Base-by-base conservation (phyloP, 2,329 filamentous ascomycete genomes). In the Talaromyces sp. region DNA sequence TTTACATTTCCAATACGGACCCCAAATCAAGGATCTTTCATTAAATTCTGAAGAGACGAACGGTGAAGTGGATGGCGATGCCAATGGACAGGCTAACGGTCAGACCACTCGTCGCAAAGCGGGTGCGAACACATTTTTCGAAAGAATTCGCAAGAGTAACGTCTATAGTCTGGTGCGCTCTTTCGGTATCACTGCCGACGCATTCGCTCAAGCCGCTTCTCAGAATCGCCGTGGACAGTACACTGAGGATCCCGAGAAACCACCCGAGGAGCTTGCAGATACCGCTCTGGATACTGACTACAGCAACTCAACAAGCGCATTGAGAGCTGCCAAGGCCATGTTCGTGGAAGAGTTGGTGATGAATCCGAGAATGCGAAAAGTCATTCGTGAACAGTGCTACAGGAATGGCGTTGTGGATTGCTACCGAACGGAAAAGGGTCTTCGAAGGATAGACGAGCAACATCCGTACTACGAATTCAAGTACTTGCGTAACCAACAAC, bases 381-480 rank as follows among this genome's bases (percentile, higher is more conserved):
- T 92, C 69, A 89, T 98, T 79, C 86, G 95, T 60, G 86, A 88
- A 70, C 89, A 88, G 58, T 97, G 91, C 77, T 98, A 97, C 73
- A 86, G 89, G 73, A 89, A 89, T 70, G 92, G 93, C 27, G 86
- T 91, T 64, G 88, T 99, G 67, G 93, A 94, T 80, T 96, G 93
- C 76, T 87, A 87, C 67, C 89, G 95, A 63, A 99, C 95, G 0
- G 93, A 98, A 67, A 99, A 98, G 79, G 95, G 95, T 33, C 82
- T 97, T 62, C 90, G 91, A 65, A 91, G 92, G 73, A 98, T 99
- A 70, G 93, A 97, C 71, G 94, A 98, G 67, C 89, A 95, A 27
- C 93, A 98, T 73, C 92, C 93, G 0, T 98, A 96, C 78, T 98
- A 98, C 75, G 95, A 98, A 77, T 92, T 99, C 82, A 97, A 99